Evolutionary conservation across 2,329 filamentous ascomycete species (phyloP).

Genomic region (Apiospora saccharicola): DNA sequence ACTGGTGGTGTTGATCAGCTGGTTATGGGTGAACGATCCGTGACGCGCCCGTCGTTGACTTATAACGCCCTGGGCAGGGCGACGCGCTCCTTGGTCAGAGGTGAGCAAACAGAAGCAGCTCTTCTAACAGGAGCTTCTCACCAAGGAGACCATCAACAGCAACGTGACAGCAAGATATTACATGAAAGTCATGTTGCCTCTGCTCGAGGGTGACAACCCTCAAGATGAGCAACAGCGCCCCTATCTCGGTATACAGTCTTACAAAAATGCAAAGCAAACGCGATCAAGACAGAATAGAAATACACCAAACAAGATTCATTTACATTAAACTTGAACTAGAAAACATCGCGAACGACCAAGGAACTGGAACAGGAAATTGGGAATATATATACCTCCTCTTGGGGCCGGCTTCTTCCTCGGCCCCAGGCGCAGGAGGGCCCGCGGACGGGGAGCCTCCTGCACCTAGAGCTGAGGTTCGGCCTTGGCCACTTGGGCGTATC

Average conservation of each 20-base stretch:
- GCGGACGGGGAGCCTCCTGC: neutral
- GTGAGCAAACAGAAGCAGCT: neutral
- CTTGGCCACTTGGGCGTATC: conserved; percentile 2
- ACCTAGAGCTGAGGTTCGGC: neutral
- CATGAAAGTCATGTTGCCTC: neutral
- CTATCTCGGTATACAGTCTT: neutral
- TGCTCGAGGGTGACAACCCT: neutral
- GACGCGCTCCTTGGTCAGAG: neutral
- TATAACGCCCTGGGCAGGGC: neutral
- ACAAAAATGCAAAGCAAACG: neutral
- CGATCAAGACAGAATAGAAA: neutral
- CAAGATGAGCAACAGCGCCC: neutral
- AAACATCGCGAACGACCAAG: neutral
- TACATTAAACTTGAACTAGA: neutral
- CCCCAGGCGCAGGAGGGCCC: neutral
- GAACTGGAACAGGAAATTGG: neutral
- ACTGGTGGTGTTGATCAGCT: too few species aligned
- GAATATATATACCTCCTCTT: neutral
- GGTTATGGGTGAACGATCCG: neutral
- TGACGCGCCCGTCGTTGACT: neutral
- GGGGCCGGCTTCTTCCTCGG: neutral
- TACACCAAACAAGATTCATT: neutral
- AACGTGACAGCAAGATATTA: neutral
- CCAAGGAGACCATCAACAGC: neutral
- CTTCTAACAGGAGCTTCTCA: neutral